phyloP scores from a whole-genome alignment of 495 filamentous ascomycete genomes.

The Penicillium malachiteum region DNA sequence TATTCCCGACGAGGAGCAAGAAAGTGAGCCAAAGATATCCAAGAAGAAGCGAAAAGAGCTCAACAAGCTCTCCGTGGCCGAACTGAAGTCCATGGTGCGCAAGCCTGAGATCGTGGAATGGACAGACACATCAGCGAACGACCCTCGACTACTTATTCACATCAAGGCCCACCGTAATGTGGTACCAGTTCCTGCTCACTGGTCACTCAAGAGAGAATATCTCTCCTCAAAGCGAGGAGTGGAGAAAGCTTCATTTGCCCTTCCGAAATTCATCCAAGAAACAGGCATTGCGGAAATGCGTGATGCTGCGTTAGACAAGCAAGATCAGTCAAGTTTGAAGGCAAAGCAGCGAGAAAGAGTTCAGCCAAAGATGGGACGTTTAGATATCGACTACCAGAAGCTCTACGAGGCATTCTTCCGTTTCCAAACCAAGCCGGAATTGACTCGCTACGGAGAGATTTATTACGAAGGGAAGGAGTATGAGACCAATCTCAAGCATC shows the following conservation, averaged over 20 bases:
- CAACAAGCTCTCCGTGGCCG: slow-evolving; percentile 90
- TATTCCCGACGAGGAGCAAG: slow-evolving; percentile 80
- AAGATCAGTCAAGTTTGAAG: slow-evolving; percentile 84
- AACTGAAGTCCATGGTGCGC: slow-evolving; percentile 86
- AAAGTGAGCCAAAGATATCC: slow-evolving; percentile 67
- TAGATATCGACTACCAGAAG: slow-evolving; percentile 98
- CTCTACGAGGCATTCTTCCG: slow-evolving; percentile 97
- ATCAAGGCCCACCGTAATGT: slow-evolving; percentile 96
- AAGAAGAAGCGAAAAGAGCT: slow-evolving; percentile 91
- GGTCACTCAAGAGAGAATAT: slow-evolving; percentile 95
- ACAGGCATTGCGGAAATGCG: slow-evolving; percentile 98
- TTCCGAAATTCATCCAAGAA: slow-evolving; percentile 96
- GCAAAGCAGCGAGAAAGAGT: slow-evolving; percentile 95
- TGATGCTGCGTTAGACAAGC: slow-evolving; percentile 93
- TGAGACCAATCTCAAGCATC: slow-evolving; percentile 88
- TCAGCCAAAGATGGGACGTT: slow-evolving; percentile 92
- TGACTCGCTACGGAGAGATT: slow-evolving; percentile 94
- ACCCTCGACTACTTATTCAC: slow-evolving; percentile 85
- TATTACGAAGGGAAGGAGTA: slow-evolving; percentile 99
- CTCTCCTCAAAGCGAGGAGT: slow-evolving; percentile 93
- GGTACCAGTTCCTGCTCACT: slow-evolving; percentile 90
- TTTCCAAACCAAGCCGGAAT: slow-evolving; percentile 90
- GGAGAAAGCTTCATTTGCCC: slow-evolving; percentile 87
- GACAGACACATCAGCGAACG: slow-evolving; percentile 91
- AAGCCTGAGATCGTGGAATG: slow-evolving; percentile 96